Evolutionary conservation across 352 stramenopile genomes (phyloP), one percentile per base, ranked within the genome.

Genomic region (Achlya hypogyna): DNA sequence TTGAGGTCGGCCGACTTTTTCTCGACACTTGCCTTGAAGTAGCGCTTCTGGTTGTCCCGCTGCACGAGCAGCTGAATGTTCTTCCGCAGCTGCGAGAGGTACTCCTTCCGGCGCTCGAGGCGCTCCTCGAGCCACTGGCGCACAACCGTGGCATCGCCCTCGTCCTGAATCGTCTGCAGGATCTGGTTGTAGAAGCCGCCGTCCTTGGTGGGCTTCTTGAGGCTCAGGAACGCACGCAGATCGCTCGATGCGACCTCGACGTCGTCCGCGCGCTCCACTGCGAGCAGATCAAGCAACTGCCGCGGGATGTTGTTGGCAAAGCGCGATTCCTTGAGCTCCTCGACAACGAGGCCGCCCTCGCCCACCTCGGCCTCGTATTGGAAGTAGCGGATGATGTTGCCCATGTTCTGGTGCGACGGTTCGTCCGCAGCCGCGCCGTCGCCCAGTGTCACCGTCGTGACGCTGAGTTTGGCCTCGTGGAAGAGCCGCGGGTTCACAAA

Each of bases 351-450:
- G 29, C 84, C 86, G 49, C 79, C 84, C 2, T 80, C 78, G 0
- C 84, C 86, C 66, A 91, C 81, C 69, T 92, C 82, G 23, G 86
- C 88, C 52, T 95, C 86, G 34, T 92, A 95, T 69, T 93, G 84
- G 65, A 95, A 95, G 58, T 90, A 95, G 14, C 84, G 82, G 40
- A 92, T 91, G 47, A 95, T 91, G 72, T 95, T 92, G 25, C 86
- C 86, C 53, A 95, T 95, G 65, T 91, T 90, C 69, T 91, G 90
- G 73, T 95, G 86, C 4, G 83, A 76, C 66, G 75, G 31, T 14
- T 92, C 84, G n/a, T 91, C 86, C 14, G 86, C 85, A 6, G 76
- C 81, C 16, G 76, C 73, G 53, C 81, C 81, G 20, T 91, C 83
- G 10, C 84, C 86, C 86, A 95, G 93, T 79, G 91, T 91, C 31